Evolutionary conservation across 164 flowering plant species (phyloP).

Genomic region (Houttuynia cordata): DNA sequence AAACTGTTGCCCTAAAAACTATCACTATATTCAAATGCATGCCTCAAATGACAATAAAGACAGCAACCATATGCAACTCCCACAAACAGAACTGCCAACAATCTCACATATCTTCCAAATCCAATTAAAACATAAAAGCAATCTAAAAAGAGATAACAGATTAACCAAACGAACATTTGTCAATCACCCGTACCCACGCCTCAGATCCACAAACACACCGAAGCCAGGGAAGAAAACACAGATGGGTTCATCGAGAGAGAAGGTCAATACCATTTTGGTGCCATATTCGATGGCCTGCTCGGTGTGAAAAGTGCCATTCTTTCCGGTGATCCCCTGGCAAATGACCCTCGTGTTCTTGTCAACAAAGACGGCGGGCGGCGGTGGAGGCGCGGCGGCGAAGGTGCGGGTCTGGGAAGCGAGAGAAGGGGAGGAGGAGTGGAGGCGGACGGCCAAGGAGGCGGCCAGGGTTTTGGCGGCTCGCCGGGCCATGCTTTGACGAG

Average conservation of each 20-base stretch:
- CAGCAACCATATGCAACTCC: too few relatives aligned
- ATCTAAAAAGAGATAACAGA: too few relatives aligned
- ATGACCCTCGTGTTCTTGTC: constrained; percentile 86
- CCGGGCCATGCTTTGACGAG: not conserved
- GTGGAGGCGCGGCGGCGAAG: constrained; percentile 43
- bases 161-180: not conserved
- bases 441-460: not conserved
- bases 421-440: not conserved
- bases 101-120: too few relatives aligned
- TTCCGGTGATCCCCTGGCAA: constrained; percentile 92
- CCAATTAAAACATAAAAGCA: too few relatives aligned
- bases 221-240: not conserved
- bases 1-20: too few relatives aligned
- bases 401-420: constrained; percentile 21
- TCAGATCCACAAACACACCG: not conserved
- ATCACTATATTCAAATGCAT: too few relatives aligned
- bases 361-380: constrained; percentile 75
- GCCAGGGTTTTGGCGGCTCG: not conserved
- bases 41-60: too few relatives aligned
- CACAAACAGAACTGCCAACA: too few relatives aligned
- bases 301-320: constrained; percentile 87
- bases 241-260: not conserved
- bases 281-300: constrained; percentile 96
- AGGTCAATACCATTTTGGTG: constrained; percentile 64
- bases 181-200: not conserved